Base-by-base conservation (phyloP, 768 basidiomycete species). In the Termitomyces titanicus region DNA sequence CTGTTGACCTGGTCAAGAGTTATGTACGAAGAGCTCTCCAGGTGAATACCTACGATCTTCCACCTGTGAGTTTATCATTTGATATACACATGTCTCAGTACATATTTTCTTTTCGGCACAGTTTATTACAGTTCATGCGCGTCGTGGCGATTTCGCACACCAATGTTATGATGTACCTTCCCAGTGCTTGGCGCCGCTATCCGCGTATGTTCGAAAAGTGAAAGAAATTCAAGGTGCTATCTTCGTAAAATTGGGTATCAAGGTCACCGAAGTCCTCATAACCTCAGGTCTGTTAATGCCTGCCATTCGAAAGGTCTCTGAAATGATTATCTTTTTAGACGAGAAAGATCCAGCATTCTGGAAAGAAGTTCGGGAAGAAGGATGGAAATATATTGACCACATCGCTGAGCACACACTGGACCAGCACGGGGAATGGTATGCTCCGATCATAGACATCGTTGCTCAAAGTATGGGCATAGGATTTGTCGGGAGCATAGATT, bases 401-500 rank as follows among this genome's bases (percentile, higher is more conserved):
- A 61, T 61, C 11, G 64, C 62, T 39, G 68, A 69, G 52, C 48
- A 46, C 8, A 79, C 76, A 9, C 59, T 61, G 10, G 68, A 74
- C 55, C 63, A 43, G 18, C 64, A 70, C 52, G 77, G 76, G 13
- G 70, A 70, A 60, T 79, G 78, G 76, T 79, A 81, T 62, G 71
- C 74, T 7, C 66, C 79, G 7, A 61, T 86, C 27, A 65, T 86
- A 18, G 82, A 85, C 60, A 74, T 80, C 10, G 79, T 79, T 6
- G 72, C 79, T 31, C 83, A 85, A 57, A 81, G 80, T n/a, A 69
- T 71, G 43, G 82, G 75, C 11, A 62, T 73, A 5, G 85, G 82
- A 12, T 80, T 85, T 59, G 78, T 86, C 12, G 85, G 84, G 11
- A 85, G 82, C 3, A 66, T 74, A 18, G 64, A 70, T 46, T 84